phyloP scores from a whole-genome alignment of 345 rosid species.

The Eucalyptus regnans region DNA sequence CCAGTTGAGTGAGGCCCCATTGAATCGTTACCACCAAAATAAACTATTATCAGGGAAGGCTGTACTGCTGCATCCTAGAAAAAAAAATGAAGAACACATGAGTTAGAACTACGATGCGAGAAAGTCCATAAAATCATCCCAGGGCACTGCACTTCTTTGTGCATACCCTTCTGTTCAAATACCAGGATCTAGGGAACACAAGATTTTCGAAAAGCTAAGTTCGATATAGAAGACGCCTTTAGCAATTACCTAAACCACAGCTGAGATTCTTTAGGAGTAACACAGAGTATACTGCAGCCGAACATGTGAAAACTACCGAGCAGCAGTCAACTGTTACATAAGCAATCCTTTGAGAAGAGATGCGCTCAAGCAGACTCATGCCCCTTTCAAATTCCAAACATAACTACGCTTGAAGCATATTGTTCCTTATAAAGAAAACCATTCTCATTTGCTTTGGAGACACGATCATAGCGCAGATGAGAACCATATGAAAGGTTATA shows the following conservation, averaged over 20 bases:
- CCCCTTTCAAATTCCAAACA: neutral
- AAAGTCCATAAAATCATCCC: neutral
- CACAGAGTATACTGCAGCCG: neutral
- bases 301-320: neutral
- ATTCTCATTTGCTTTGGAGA: neutral
- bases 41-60: slow-evolving; percentile 79
- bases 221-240: neutral
- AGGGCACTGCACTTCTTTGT: neutral
- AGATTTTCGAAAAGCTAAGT: neutral
- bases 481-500: neutral
- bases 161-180: neutral
- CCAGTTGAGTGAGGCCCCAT: slow-evolving; percentile 95
- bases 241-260: neutral
- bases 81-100: neutral
- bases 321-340: neutral
- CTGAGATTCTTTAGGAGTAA: neutral
- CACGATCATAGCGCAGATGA: neutral
- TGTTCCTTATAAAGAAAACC: neutral
- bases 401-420: neutral
- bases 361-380: neutral
- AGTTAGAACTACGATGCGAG: neutral
- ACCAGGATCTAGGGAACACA: neutral
- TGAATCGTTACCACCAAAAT: slow-evolving; percentile 97
- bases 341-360: neutral
- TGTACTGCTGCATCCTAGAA: slow-evolving; percentile 58